Base-by-base conservation (phyloP, 75 land plant species). In the Pinus taeda region DNA sequence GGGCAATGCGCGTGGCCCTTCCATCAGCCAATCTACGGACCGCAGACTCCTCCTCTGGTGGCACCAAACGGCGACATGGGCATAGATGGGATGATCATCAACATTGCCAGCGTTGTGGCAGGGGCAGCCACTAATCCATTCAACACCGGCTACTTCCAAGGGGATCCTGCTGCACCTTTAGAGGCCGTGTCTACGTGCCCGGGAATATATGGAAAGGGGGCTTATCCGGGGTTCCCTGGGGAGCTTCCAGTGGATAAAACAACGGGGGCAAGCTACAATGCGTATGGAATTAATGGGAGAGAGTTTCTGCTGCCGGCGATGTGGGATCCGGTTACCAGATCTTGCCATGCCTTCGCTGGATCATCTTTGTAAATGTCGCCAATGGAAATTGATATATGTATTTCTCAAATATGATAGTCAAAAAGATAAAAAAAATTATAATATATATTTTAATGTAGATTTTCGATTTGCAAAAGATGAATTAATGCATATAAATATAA, bases 1-100 rank as follows among this genome's bases (percentile, higher is more conserved):
- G 95, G 95, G 2, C 85, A 85, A 15, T 92, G 95, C 74, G 90
- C 94, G 1, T 92, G 94, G 94, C 93, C 93, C 0, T 91, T 91
- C 75, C 83, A 88, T 75, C 82, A 84, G 78, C 92, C 92, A 1
- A 55, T 77, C 42, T 89, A 84, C 79, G 93, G 93, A 22, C 93
- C 93, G 39, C 86, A 89, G 75, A 74, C 57, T 37, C 87, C 86
- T 55, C 91, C 93, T 4, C 78, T 91, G 64, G 65, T 82, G 29
- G 81, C 93, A 11, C 93, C 93, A 2, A 91, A 91, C 77, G 82
- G 77, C 15, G 91, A 92, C 64, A 84, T 92, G 37, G 94, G 94
- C 30, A 57, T 81, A 7, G 94, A 92, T 79, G 95, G 93, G 0
- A 90, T 90, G 87, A 62, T 93, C 13, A 88, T 93, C 71, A 90